Conservation (phyloP, 805 yeast genomes). For the Pichia kluyveri region DNA sequence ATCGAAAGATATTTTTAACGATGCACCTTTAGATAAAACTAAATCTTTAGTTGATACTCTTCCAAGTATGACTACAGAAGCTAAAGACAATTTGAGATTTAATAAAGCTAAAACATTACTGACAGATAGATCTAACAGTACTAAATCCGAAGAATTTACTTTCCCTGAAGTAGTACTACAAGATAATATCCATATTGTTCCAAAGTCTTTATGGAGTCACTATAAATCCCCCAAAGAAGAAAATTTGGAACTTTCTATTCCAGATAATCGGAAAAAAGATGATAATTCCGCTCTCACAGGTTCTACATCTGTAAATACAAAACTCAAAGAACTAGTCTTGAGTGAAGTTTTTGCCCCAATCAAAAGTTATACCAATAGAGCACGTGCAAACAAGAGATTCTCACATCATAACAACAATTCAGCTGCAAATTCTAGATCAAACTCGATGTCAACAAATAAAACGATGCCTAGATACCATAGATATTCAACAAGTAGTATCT, state of each 20-base stretch:
- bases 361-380: constrained; percentile 23
- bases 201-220: constrained; percentile 64
- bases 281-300: constrained; percentile 27
- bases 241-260: neutral
- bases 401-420: neutral
- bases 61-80: no score
- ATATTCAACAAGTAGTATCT: constrained; percentile 21
- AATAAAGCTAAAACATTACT: no score
- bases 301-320: constrained; percentile 62
- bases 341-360: constrained; percentile 64
- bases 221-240: constrained; percentile 23
- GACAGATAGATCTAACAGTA: neutral
- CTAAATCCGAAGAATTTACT: constrained; percentile 4
- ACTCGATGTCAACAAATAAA: constrained; percentile 7
- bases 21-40: neutral
- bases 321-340: constrained; percentile 60
- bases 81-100: no score
- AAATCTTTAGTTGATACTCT: no score
- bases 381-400: constrained; percentile 3
- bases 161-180: constrained; percentile 82
- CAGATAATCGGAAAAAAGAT: neutral
- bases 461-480: constrained; percentile 15
- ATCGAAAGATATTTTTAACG: neutral
- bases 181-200: constrained; percentile 88
- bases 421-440: neutral